Conservation (phyloP, 768 basidiomycete genomes). For the Termitomyces sp. region DNA sequence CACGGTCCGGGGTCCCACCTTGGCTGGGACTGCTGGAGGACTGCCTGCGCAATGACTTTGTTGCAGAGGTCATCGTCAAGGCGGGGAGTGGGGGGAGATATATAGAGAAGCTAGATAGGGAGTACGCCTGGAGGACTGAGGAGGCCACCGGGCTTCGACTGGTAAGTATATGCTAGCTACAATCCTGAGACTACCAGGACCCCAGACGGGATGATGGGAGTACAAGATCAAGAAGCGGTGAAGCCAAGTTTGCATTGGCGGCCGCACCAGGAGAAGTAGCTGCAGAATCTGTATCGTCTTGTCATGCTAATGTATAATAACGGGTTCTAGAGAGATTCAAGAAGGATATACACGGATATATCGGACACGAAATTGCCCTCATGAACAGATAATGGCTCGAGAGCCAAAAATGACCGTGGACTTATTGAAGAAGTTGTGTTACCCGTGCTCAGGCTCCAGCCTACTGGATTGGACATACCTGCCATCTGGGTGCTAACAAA, state of each 20-base stretch:
- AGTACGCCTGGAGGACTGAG: no score
- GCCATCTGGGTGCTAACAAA: neutral
- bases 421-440: constrained; percentile 93
- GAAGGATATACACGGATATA: neutral
- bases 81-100: no score
- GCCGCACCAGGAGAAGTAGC: neutral
- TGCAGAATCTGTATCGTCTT: neutral
- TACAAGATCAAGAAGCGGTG: no score
- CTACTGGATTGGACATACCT: constrained; percentile 35
- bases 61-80: no score
- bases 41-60: no score
- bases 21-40: no score
- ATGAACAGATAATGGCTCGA: neutral
- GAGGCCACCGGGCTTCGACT: no score
- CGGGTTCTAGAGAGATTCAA: neutral
- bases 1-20: no score
- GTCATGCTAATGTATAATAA: neutral
- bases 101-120: no score
- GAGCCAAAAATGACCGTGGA: constrained; percentile 40
- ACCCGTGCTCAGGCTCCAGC: constrained; percentile 83
- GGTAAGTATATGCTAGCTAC: no score
- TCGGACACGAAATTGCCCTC: neutral
- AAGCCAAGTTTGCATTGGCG: constrained; percentile 34
- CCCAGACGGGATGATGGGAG: no score
- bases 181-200: no score